Evolutionary conservation across 495 filamentous ascomycete genomes (phyloP), one percentile per base, ranked within the genome.

Genomic region (Penicillium crystallinum): DNA sequence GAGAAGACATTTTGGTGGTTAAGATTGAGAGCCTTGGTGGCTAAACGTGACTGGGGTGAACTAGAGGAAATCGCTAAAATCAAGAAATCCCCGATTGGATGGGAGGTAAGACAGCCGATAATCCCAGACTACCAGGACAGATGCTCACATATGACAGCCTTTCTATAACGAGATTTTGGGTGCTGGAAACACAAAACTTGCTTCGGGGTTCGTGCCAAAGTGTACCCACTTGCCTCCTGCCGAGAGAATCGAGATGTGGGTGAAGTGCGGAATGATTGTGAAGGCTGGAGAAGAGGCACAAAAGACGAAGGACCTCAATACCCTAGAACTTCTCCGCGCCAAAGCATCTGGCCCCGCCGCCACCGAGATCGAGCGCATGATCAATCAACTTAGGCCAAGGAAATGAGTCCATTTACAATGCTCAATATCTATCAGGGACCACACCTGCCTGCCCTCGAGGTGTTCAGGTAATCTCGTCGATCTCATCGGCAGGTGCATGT

Each of bases 201-300:
- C 95, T 6, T 80, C 85, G 2, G 55, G 78, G 5, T 98, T 96
- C 64, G 82, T 97, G 41, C 86, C 90, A 9, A 98, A 97, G 70
- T 96, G 91, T 71, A 82, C 81, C 40, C 70, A 70, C 35, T 57
- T 85, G 36, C 73, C 78, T 18, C 72, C 79, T 9, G 77, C 81
- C 42, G 87, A 90, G 50, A 75, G 85, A 29, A 83, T 96, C 46
- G 84, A 89, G 61, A 96, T 97, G 93, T 97, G 89, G 81, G 81
- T 95, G 57, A 96, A 95, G 71, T 97, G 95, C 66, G 91, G 91
- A 21, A 82, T 95, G 82, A 77, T 91, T 23, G 81, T 87, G 19
- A 90, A 91, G 73, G 93, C 95, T 10, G 95, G 85, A 14, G 91
- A 97, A 70, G 93, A 97, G 72, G 91, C 93, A 31, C 79, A 90